Evolutionary conservation across 257 asterid species (phyloP).

Genomic region (Anisodus tanguticus): DNA sequence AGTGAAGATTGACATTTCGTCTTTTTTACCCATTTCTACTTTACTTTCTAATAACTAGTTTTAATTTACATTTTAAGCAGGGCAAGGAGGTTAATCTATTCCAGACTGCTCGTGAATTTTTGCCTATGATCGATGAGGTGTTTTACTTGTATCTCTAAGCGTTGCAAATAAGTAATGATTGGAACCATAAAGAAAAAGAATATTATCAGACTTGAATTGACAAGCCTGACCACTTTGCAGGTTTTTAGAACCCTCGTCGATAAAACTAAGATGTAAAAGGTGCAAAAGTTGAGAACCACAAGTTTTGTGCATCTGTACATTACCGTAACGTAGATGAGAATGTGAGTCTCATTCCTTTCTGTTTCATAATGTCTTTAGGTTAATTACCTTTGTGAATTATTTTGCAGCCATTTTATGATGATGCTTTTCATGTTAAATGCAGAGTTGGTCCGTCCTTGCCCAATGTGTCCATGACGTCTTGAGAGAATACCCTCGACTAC

Average conservation of each 20-base stretch:
- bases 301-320: constrained; percentile 87
- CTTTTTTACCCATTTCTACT: neutral
- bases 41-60: neutral
- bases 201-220: neutral
- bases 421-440: constrained; percentile 27
- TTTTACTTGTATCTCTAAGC: neutral
- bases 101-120: constrained; percentile 73
- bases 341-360: constrained; percentile 38
- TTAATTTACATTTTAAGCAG: constrained; percentile 37
- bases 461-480: constrained; percentile 66
- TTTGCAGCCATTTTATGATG: neutral
- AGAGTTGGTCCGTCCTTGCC: constrained; percentile 75
- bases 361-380: too few species aligned
- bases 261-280: constrained; percentile 66
- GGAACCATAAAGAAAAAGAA: neutral
- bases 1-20: neutral
- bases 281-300: constrained; percentile 89
- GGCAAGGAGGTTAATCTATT: constrained; percentile 66
- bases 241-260: constrained; percentile 69
- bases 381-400: constrained; percentile 9
- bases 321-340: constrained; percentile 84
- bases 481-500: constrained; percentile 63
- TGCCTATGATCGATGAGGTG: constrained; percentile 75
- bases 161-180: constrained; percentile 8
- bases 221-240: constrained; percentile 39